Base-by-base conservation (phyloP, 23 red algal species). In the Gracilaria domingensis region DNA sequence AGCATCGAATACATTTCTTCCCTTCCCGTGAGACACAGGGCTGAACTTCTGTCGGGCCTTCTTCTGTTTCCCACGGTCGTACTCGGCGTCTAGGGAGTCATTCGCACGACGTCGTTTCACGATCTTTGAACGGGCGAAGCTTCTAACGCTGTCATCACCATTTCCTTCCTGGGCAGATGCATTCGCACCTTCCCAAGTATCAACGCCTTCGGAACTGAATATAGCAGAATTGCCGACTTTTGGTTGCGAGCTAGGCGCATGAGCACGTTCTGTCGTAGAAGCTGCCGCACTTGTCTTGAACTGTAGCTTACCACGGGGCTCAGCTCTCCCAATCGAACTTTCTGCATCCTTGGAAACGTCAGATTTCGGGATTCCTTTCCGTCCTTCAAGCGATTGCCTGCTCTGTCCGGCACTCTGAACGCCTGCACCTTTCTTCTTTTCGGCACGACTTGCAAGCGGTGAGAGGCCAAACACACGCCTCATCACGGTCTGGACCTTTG, bases 31-130 rank as follows among this genome's bases (percentile, higher is more conserved):
- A 9, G 72, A 14, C 9, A 77, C 42, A 0, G 72, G 72, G 21
- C 23, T 51, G 26, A 77, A 45, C 21, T 77, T 77, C 47, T 77
- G 84, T 11, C 84, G 66, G 3, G 74, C 75, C 38, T 91, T 91
- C 61, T 70, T 80, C 17, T 55, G 56, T 32, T 82, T 80, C 18
- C 87, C 87, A 17, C 75, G 87, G 49, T 91, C 87, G 60, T 91
- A 91, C 26, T 91, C 87, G 14, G 50, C 56, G 36, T 91, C 87
- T 24, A 67, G 55, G 5, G 53, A 74, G 78, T 91, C 87, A 13
- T 82, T 36, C 12, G 75, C 87, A 18, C 87, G 72, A 25, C 62
- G 66, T 57, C 87, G 29, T 45, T 91, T 91, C 32, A 62, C 70
- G 56, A 75, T 88, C 21, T 77, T 75, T 8, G 35, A 40, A 29